Base-by-base conservation (phyloP, 805 yeast genomes). In the Saturnispora halmiae region DNA sequence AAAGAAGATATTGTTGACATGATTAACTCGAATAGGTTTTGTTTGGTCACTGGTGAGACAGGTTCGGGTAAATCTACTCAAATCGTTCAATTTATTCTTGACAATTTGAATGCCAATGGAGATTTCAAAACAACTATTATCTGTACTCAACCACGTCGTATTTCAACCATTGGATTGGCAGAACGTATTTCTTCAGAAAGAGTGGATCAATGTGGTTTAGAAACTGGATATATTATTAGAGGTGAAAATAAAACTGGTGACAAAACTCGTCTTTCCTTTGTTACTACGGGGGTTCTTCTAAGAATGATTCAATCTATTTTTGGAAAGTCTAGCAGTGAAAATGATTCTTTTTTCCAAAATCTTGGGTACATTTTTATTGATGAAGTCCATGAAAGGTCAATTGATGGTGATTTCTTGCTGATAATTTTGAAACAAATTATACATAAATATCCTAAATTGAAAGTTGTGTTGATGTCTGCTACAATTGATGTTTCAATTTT, bases 51-150 rank as follows among this genome's bases (percentile, higher is more conserved):
- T 2, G 98, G 97, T 57, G 98, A 92, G 58, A 90, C 97, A 0
- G 97, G 97, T 51, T 88, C 96, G 1, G 97, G 97, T 50, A 90
- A 90, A 55, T 85, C 96, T 1, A 90, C 98, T 0, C 98, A 90
- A 56, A 76, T 85, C 4, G 95, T 86, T 5, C 98, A 90, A 57
- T 90, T 87, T 50, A 65, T 90, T 16, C 61, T 90, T 14, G 97
- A 90, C 56, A 67, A 77, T 30, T 52, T 84, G 44, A 67, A 73
- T 36, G 34, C 61, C 0, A 55, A 60, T 10, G 71, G 72, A 0
- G 73, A 73, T 46, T 79, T 69, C 46, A 58, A 62, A 19, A 70
- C 81, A 3, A 72, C 69, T 30, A 82, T 90, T 4, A 64, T 90
- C 1, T 87, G 96, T 60, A 87, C 96, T 0, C 97, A 90, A 59